Base-by-base conservation (phyloP, 345 rosid genomes). In the Camelina sativa region DNA sequence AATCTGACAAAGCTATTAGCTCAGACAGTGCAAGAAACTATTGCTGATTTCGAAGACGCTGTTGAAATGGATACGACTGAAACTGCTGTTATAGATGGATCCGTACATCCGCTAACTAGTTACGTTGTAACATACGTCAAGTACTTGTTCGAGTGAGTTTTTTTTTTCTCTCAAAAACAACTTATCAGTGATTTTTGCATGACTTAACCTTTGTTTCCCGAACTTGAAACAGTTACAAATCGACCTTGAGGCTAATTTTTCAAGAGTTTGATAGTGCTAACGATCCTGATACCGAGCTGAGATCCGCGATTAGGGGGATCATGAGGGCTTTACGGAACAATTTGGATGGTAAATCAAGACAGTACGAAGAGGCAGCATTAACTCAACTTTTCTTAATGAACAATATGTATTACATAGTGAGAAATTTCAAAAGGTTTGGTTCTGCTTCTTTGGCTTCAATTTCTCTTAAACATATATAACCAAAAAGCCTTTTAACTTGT, bases 91-190 rank as follows among this genome's bases (percentile, higher is more conserved):
- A 85, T 84, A 65, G 97, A 94, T 80, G 98, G 98, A 84, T 89
- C 98, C n/a, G 95, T 91, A 54, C 96, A 94, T 82, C 95, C 95
- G 55, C 80, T 94, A 73, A 89, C 93, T 50, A 91, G 96, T 89
- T 94, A 91, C 59, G 97, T 94, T 73, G 88, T 88, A 66, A 91
- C 84, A 76, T 91, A 94, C 40, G 91, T 94, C 57, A 94, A 89
- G 79, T 91, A 87, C 76, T 84, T 93, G 51, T 93, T 86, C 16
- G 98, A 93, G 98, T 91, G 80, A 85, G 96, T 82, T 57, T 8
- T 4, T 15, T 15, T 34, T 47, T 22, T 34, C 35, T 22, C 5
- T 16, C 65, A 22, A 28, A 47, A 48, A 59, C 15, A 32, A 48
- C 40, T 40, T 51, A 15, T 52, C 3, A 47, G 54, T 67, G 37